phyloP scores from a whole-genome alignment of 352 stramenopile species.

The Hyphochytrium catenoides region DNA sequence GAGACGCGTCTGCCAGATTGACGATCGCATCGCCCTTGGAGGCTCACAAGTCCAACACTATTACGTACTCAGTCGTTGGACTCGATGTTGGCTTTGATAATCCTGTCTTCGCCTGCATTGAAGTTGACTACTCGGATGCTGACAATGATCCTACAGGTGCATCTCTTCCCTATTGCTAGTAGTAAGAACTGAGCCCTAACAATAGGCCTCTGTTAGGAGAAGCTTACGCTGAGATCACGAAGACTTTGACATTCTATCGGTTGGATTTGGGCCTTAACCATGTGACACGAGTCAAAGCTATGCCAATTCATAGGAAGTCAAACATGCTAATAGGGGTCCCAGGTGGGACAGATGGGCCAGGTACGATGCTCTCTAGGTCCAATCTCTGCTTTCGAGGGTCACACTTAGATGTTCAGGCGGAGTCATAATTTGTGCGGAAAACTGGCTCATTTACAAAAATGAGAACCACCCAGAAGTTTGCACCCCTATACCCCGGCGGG shows the following conservation, averaged over 20 bases:
- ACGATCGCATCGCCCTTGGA: constrained; percentile 97
- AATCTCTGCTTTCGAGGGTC: no score
- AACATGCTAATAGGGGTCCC: constrained; percentile 80
- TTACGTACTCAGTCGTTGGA: constrained; percentile 81
- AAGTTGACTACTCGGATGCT: constrained; percentile 78
- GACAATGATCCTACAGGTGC: constrained; percentile 52
- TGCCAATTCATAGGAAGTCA: constrained; percentile 54
- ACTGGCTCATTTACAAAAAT: constrained; percentile 91
- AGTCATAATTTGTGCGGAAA: constrained; percentile 87
- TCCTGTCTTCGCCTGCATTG: constrained; percentile 90
- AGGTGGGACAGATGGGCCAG: constrained; percentile 39
- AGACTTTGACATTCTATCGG: constrained; percentile 96
- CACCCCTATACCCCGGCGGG: constrained; percentile 28
- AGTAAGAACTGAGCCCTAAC: no score
- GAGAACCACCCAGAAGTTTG: constrained; percentile 47
- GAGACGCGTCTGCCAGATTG: constrained; percentile 70
- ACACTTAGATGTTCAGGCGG: constrained; percentile 68
- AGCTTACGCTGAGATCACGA: constrained; percentile 37
- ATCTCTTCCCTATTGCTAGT: no score
- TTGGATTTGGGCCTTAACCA: constrained; percentile 98
- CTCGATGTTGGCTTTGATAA: constrained; percentile 98
- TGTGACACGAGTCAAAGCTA: constrained; percentile 84
- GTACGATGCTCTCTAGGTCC: no score
- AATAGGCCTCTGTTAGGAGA: no score
- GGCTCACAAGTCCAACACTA: constrained; percentile 81